Evolutionary conservation across 1,284 basidiomycete genomes (phyloP).

Genomic region (Leccinum pallidistipes): DNA sequence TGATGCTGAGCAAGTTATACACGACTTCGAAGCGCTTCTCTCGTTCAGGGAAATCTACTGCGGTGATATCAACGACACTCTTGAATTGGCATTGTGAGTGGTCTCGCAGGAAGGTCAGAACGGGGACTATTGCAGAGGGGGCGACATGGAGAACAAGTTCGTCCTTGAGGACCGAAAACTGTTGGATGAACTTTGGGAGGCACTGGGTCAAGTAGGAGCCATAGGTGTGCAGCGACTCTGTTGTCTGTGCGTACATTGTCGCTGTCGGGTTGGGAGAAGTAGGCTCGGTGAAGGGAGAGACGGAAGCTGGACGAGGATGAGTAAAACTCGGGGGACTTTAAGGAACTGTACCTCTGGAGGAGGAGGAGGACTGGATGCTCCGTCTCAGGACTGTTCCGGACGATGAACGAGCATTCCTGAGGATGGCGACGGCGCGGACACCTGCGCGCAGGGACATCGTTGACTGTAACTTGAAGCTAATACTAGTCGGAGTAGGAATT

Average conservation of each 20-base stretch:
- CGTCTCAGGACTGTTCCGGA: conserved; percentile 6
- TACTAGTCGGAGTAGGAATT: conserved; percentile 32
- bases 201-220: conserved; percentile 90
- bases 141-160: conserved; percentile 91
- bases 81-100: conserved; percentile 98
- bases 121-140: conserved; percentile 82
- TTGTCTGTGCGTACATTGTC: conserved; percentile 65
- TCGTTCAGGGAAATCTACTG: conserved; percentile 93
- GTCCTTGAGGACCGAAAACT: conserved; percentile 98
- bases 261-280: conserved; percentile 85
- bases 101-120: conserved; percentile 93
- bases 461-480: conserved; percentile 7
- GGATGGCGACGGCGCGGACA: conserved; percentile 41
- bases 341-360: conserved; percentile 38
- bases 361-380: conserved; percentile 26
- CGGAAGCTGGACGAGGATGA: conserved; percentile 49
- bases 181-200: conserved; percentile 93
- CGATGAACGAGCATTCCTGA: conserved; percentile 32
- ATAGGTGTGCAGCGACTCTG: conserved; percentile 81
- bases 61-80: conserved; percentile 89
- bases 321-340: background rate
- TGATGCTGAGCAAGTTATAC: conserved; percentile 90
- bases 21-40: conserved; percentile 97
- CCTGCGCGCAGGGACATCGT: conserved; percentile 51
- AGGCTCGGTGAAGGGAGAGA: conserved; percentile 81